A percentile compares a stretch with the other conserved stretches of the same genome.
These are phyloP conservation scores for Mortierella antarctica DNA, from an alignment of 192 early-diverging fungal genomes.

Conservation along the genomic window DNA sequence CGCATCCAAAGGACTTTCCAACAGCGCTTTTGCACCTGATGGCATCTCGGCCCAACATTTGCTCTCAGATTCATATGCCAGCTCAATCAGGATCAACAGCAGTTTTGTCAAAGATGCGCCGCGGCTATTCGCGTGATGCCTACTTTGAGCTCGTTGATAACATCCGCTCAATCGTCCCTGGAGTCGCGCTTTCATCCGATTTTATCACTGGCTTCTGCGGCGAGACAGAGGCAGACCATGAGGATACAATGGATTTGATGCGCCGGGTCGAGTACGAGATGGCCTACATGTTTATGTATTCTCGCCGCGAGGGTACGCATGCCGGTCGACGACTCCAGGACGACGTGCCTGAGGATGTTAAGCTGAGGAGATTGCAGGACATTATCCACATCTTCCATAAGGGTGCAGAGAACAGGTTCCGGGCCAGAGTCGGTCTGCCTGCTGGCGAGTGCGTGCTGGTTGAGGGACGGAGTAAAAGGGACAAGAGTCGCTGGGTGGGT, in stretches of 20 bases:
- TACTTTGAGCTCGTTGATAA: conserved; percentile 73
- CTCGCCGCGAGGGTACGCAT: conserved; percentile 80
- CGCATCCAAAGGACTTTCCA: conserved; percentile 86
- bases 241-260: conserved; percentile 76
- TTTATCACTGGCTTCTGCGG: conserved; percentile 84
- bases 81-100: conserved; percentile 76
- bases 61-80: conserved; percentile 79
- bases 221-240: conserved; percentile 78
- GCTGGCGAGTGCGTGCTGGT: conserved; percentile 53
- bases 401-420: conserved; percentile 58
- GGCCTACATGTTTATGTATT: conserved; percentile 86
- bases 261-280: conserved; percentile 73
- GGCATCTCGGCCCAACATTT: conserved; percentile 74
- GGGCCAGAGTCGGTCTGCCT: conserved; percentile 19
- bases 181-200: conserved; percentile 79
- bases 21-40: conserved; percentile 76
- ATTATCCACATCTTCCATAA: conserved; percentile 75
- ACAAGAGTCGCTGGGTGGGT: conserved; percentile 60
- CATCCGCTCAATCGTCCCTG: conserved; percentile 75
- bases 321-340: conserved; percentile 75
- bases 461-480: conserved; percentile 48
- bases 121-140: conserved; percentile 79
- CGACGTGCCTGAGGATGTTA: conserved; percentile 73
- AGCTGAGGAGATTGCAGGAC: conserved; percentile 69
- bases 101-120: conserved; percentile 77